Evolutionary conservation across 129 eudicot genomes (phyloP).

Genomic region (Flaveria bidentis): DNA sequence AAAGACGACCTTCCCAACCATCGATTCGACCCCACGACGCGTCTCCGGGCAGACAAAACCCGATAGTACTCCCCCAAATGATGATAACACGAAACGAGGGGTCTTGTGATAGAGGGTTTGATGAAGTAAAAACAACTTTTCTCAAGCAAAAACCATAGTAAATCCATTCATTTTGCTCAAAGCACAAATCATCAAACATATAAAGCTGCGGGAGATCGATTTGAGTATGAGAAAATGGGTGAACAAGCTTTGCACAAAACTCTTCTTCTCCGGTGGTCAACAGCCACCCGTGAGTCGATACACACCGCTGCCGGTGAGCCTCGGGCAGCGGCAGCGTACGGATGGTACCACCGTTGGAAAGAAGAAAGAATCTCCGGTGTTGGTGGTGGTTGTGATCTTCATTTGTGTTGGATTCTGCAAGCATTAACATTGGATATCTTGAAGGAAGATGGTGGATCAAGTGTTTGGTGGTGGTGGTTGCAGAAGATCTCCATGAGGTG

Average conservation of each 20-base stretch:
- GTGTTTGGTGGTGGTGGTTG: conserved; percentile 18
- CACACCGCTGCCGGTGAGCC: conserved; percentile 28
- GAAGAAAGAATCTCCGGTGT: conserved; percentile 9
- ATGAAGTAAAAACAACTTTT: conserved; percentile 15
- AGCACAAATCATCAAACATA: conserved; percentile 20
- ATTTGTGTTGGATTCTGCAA: not conserved
- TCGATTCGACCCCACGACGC: conserved; percentile 17
- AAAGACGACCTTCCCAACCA: conserved; percentile 23
- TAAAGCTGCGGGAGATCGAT: conserved; percentile 28
- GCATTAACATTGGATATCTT: conserved; percentile 28
- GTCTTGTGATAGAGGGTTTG: conserved; percentile 23
- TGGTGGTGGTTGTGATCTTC: not conserved
- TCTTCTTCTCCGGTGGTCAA: conserved; percentile 27
- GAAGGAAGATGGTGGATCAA: conserved; percentile 19
- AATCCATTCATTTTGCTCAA: conserved; percentile 29
- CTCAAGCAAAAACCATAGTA: conserved; percentile 21
- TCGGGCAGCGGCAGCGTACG: conserved; percentile 20
- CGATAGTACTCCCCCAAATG: conserved; percentile 27
- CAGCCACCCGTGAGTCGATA: conserved; percentile 32
- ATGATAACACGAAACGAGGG: conserved; percentile 31
- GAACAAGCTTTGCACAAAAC: conserved; percentile 19
- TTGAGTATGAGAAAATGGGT: conserved; percentile 27
- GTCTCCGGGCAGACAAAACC: conserved; percentile 29
- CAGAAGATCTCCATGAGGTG: conserved; percentile 5
- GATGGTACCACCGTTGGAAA: conserved; percentile 21